These are phyloP conservation scores for Neurospora sublineolata DNA, from an alignment of 495 filamentous ascomycete genomes.

Conservation along the genomic window DNA sequence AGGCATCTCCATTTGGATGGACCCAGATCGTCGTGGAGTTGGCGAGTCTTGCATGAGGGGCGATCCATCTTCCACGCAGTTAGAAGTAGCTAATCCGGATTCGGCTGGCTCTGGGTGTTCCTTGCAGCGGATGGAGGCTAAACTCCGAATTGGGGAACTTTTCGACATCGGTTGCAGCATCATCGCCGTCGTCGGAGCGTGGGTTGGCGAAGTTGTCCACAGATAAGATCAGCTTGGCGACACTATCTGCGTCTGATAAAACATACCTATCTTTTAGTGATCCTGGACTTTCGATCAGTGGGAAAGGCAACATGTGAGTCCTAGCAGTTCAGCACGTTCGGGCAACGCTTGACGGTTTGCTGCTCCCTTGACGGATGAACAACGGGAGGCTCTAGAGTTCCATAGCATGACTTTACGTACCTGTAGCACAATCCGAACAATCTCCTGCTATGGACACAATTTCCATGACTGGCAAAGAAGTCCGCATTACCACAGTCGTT, in stretches of 20 bases:
- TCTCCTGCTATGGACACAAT: background rate
- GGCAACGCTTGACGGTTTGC: background rate
- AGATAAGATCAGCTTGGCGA: background rate
- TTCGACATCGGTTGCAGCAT: background rate
- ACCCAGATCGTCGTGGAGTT: background rate
- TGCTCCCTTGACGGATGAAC: background rate
- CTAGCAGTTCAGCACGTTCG: background rate
- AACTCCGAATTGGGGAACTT: background rate
- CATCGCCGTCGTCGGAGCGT: background rate
- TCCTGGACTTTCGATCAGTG: background rate
- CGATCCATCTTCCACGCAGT: background rate
- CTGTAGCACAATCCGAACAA: background rate
- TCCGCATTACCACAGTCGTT: background rate
- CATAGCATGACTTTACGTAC: background rate
- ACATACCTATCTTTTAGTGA: background rate
- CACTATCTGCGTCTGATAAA: background rate
- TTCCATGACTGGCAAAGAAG: background rate
- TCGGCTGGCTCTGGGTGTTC: background rate
- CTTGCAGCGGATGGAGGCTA: background rate
- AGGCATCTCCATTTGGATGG: background rate
- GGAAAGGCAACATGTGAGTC: background rate
- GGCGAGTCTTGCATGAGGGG: background rate
- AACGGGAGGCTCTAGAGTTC: background rate
- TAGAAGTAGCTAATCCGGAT: background rate
- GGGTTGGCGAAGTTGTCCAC: background rate